These are phyloP conservation scores for Acer yangbiense DNA, from an alignment of 345 rosid species.

Conservation along the genomic window DNA sequence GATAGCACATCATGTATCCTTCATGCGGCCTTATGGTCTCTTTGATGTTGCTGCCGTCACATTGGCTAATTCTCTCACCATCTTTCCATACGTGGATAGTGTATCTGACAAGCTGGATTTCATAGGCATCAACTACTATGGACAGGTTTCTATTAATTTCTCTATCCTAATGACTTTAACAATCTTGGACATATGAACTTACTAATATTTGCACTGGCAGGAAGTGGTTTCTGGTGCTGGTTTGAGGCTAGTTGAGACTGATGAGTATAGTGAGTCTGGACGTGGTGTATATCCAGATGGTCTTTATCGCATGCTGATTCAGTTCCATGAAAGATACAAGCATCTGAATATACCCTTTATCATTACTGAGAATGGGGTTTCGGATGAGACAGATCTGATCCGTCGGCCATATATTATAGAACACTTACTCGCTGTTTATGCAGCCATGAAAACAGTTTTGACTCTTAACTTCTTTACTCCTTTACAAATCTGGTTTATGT, in stretches of 20 bases:
- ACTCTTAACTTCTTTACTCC: constrained; percentile 28
- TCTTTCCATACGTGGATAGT: constrained; percentile 77
- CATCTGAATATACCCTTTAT: constrained; percentile 80
- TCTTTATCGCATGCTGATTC: constrained; percentile 65
- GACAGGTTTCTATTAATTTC: constrained; percentile 58
- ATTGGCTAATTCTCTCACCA: constrained; percentile 69
- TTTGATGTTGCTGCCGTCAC: constrained; percentile 84
- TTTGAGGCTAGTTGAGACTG: constrained; percentile 84
- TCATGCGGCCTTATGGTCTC: constrained; percentile 86
- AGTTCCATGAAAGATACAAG: constrained; percentile 84
- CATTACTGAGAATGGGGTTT: constrained; percentile 82
- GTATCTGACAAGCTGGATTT: constrained; percentile 73
- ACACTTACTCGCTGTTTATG: constrained; percentile 85
- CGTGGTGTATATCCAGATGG: constrained; percentile 98
- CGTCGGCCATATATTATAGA: constrained; percentile 86
- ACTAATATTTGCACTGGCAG: constrained; percentile 42
- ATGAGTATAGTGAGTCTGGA: constrained; percentile 98
- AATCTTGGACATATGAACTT: not conserved
- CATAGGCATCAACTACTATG: constrained; percentile 94
- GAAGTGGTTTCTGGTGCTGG: constrained; percentile 85
- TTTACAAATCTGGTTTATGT: constrained; percentile 13
- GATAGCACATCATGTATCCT: constrained; percentile 91
- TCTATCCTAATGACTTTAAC: constrained; percentile 1
- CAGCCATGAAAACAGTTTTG: constrained; percentile 75
- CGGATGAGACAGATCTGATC: constrained; percentile 87